phyloP scores from a whole-genome alignment of 1,284 basidiomycete species.

The Irpex rosettiformis region DNA sequence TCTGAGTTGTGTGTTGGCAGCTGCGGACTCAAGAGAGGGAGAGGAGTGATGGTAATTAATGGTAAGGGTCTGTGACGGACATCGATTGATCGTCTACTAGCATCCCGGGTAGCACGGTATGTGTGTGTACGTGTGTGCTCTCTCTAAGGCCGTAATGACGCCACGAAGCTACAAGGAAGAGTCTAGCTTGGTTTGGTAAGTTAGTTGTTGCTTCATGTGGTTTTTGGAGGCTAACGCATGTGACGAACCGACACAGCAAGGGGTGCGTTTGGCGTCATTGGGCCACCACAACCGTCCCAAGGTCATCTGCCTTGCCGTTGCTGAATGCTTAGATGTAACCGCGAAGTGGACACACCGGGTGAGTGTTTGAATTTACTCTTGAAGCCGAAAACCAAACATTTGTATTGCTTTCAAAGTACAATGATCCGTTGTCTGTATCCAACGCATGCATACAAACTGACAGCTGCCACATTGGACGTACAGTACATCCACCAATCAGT shows the following conservation, averaged over 20 bases:
- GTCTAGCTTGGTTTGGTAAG: not conserved
- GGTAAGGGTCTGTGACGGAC: not conserved
- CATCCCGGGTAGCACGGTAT: not conserved
- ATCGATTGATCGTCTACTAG: not conserved
- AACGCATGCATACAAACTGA: too few relatives aligned
- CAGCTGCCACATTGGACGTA: too few relatives aligned
- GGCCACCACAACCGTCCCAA: not conserved
- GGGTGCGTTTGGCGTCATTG: not conserved
- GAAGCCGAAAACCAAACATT: too few relatives aligned
- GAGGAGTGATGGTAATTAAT: too few relatives aligned
- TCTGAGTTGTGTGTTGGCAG: too few relatives aligned
- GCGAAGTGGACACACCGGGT: too few relatives aligned
- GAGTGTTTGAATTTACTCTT: too few relatives aligned
- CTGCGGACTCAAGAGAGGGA: too few relatives aligned
- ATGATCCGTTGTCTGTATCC: too few relatives aligned
- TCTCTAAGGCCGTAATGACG: not conserved
- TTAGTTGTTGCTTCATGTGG: not conserved
- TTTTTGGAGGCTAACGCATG: not conserved
- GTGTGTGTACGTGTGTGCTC: not conserved
- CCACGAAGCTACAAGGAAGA: not conserved
- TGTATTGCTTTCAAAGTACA: too few relatives aligned
- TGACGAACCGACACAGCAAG: not conserved
- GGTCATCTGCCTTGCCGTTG: not conserved
- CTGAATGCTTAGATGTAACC: too few relatives aligned
- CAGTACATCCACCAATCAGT: too few relatives aligned